Conservation (phyloP, 176 grass and related monocot genomes). For the Otatea glauca region DNA sequence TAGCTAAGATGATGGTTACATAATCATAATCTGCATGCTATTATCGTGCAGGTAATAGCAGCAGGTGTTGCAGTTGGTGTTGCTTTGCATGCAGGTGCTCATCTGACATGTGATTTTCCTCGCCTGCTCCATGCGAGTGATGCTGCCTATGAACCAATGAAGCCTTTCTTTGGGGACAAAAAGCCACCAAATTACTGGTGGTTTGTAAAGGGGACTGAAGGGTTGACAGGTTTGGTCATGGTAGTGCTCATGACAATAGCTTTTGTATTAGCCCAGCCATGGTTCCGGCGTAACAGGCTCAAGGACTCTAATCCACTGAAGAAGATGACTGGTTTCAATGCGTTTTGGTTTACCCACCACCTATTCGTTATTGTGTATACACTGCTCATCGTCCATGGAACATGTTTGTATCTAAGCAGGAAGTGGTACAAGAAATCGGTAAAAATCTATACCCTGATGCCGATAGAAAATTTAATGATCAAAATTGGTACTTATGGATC, state of each 20-base stretch:
- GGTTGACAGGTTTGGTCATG: conserved; percentile 87
- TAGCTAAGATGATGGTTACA: conserved; percentile 17
- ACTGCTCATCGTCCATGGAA: conserved; percentile 78
- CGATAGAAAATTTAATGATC: not conserved
- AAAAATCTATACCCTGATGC: conserved; percentile 30
- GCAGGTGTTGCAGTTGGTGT: conserved; percentile 75
- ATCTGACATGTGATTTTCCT: conserved; percentile 94
- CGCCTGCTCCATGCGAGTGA: conserved; percentile 70
- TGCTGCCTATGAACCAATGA: conserved; percentile 70
- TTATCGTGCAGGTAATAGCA: conserved; percentile 74
- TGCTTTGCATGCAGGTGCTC: conserved; percentile 69
- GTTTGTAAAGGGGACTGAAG: conserved; percentile 95
- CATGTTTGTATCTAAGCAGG: conserved; percentile 69
- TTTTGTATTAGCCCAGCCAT: conserved; percentile 79
- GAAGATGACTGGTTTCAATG: conserved; percentile 88
- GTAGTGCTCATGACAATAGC: conserved; percentile 80
- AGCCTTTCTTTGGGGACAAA: conserved; percentile 74
- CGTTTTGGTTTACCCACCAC: conserved; percentile 96
- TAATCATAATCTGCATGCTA: conserved; percentile 32
- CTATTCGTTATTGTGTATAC: conserved; percentile 83
- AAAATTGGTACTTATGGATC: not conserved
- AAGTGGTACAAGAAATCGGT: conserved; percentile 97
- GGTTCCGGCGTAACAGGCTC: conserved; percentile 85
- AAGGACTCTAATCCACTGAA: conserved; percentile 73
- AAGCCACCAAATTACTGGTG: conserved; percentile 87